Evolutionary conservation across 2,329 filamentous ascomycete species (phyloP).

Genomic region (Grosmannia serpens): DNA sequence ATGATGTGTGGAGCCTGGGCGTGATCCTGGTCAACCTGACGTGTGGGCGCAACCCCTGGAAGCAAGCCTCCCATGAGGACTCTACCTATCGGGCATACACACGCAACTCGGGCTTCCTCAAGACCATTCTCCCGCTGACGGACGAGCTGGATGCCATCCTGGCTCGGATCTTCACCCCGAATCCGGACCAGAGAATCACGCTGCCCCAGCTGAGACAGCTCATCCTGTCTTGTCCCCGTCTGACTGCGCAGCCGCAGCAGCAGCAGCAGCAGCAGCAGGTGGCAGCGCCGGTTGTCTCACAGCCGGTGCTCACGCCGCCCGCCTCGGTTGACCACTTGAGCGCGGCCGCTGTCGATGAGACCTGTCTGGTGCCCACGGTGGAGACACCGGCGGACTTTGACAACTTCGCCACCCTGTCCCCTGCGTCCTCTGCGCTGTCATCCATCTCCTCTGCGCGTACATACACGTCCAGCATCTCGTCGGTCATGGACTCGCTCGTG

Average conservation of each 20-base stretch:
- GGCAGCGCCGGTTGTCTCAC: constrained; percentile 9
- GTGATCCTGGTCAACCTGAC: constrained; percentile 96
- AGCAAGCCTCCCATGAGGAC: constrained; percentile 86
- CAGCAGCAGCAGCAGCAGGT: constrained; percentile 16
- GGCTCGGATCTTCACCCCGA: constrained; percentile 74
- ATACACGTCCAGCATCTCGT: constrained; percentile 3
- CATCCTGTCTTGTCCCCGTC: constrained; percentile 64
- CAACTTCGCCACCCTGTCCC: constrained; percentile 28
- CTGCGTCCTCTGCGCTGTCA: constrained; percentile 22
- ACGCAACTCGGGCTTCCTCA: constrained; percentile 75
- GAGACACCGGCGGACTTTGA: not conserved
- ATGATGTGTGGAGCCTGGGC: constrained; percentile 97
- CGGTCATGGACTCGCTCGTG: constrained; percentile 11
- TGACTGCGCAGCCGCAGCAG: constrained; percentile 37
- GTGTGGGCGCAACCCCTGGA: constrained; percentile 98
- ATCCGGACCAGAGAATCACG: constrained; percentile 72
- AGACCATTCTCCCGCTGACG: constrained; percentile 84
- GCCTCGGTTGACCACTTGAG: not conserved
- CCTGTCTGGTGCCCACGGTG: not conserved
- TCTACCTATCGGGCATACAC: constrained; percentile 88
- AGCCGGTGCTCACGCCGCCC: not conserved
- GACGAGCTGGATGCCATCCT: constrained; percentile 82
- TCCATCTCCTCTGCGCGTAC: constrained; percentile 27
- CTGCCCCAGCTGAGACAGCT: constrained; percentile 66
- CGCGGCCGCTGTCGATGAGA: constrained; percentile 21